Conservation (phyloP, 78 protist genomes). For the Dictyostelium intermedium region DNA sequence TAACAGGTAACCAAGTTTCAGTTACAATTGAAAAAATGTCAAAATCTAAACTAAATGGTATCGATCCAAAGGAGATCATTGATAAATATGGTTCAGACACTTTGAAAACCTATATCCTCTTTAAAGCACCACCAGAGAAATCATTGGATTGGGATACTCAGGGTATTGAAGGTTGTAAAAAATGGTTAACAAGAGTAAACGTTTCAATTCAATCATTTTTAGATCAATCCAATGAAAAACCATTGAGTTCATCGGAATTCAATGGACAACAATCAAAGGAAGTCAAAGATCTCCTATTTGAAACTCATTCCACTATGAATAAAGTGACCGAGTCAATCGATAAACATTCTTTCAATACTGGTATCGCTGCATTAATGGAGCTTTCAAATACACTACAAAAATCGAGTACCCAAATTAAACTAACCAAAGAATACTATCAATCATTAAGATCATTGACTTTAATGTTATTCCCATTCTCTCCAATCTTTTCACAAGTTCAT, state of each 20-base stretch:
- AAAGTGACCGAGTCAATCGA: conserved; percentile 24
- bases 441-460: not conserved
- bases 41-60: conserved; percentile 92
- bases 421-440: not conserved
- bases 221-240: not conserved
- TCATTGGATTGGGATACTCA: conserved; percentile 89
- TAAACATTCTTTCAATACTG: conserved; percentile 76
- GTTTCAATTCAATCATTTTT: not conserved
- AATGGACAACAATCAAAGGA: not conserved
- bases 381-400: conserved; percentile 54
- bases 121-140: conserved; percentile 89
- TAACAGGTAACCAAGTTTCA: not conserved
- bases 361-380: conserved; percentile 78
- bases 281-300: not conserved
- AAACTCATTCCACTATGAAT: conserved; percentile 7
- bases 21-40: conserved; percentile 88
- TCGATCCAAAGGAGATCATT: conserved; percentile 87
- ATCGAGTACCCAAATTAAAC: not conserved
- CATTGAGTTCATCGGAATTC: not conserved
- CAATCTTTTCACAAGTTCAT: conserved; percentile 57
- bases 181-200: conserved; percentile 79
- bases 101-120: conserved; percentile 77
- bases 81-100: conserved; percentile 77
- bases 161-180: conserved; percentile 80
- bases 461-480: conserved; percentile 83